phyloP scores from a whole-genome alignment of 148 eudicot genomes.

The Cornus florida region DNA sequence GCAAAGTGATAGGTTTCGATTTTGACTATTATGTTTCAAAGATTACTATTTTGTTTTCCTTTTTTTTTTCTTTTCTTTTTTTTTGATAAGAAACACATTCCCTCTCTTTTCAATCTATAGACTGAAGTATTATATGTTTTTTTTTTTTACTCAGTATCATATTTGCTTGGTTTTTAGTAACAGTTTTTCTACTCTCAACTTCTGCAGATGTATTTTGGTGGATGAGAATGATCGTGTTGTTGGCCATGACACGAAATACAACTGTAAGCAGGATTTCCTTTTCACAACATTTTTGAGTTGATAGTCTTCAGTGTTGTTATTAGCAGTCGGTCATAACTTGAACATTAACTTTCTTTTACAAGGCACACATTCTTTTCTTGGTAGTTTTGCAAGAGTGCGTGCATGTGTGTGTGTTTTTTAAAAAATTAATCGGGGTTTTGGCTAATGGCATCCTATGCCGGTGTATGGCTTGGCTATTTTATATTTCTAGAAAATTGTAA shows the following conservation, averaged over 20 bases:
- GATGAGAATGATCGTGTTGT: conserved; percentile 84
- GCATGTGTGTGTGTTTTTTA: too few species aligned
- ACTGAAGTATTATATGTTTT: neutral
- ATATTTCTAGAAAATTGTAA: neutral
- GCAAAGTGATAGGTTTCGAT: neutral
- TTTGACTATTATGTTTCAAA: neutral
- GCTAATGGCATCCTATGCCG: neutral
- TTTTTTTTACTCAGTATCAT: neutral
- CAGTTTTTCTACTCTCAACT: neutral
- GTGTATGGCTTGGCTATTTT: neutral
- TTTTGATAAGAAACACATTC: too few species aligned
- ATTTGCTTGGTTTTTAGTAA: neutral
- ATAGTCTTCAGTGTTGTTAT: neutral
- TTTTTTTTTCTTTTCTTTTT: too few species aligned
- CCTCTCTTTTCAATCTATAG: neutral
- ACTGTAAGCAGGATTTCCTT: conserved; percentile 57
- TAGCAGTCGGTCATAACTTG: neutral
- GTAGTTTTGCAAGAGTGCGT: too few species aligned
- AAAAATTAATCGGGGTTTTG: neutral
- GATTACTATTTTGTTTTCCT: too few species aligned
- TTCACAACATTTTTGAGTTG: neutral
- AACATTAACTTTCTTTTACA: neutral
- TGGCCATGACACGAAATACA: conserved; percentile 95
- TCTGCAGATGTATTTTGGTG: conserved; percentile 91
- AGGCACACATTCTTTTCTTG: neutral